Base-by-base conservation (phyloP, 306 rosid species). In the Vigna angularis region DNA sequence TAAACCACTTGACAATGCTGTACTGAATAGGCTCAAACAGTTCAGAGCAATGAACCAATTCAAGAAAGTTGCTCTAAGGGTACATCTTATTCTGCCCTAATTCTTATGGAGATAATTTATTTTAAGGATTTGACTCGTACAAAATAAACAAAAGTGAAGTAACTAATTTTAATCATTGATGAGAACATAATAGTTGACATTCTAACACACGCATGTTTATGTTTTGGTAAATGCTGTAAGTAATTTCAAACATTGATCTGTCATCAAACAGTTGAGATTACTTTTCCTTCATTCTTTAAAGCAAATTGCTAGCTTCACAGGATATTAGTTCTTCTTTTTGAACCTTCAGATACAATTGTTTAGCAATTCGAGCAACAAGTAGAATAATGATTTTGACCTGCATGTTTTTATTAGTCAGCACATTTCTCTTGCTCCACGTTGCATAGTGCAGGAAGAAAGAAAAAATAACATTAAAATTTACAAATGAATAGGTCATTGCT, bases 1-100 rank as follows among this genome's bases (percentile, higher is more conserved):
- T 66, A 86, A 84, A 40, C 97, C 97, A 57, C 91, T 92, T 59
- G 95, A 92, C 75, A 91, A 93, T 48, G 94, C 94, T 48, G 98
- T 93, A 67, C 72, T 91, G 42, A 89, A 75, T 70, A 89, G 93
- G 86, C 94, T 93, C 88, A 93, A 93, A 70, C 98, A 91, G 51
- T 93, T 93, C 79, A 88, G 83, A 81, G 98, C 98, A 66, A 77
- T 82, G 82, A 82, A 77, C 75, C 75, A 82, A 72, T 82, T 82
- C 62, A 82, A 82, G 86, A 82, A 82, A 82, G 82, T 77, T 77
- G 86, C 86, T 47, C 72, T 82, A 9, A 82, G 79, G 86, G 86
- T 82, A 82, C n/a, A 8, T 2, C 10, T 81, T 44, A 14, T 55
- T 68, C 32, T 69, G 40, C 10, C 14, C 52, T 53, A 11, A 53